Base-by-base conservation (phyloP, 768 basidiomycete genomes). In the Phlebiopsis gigantea region DNA sequence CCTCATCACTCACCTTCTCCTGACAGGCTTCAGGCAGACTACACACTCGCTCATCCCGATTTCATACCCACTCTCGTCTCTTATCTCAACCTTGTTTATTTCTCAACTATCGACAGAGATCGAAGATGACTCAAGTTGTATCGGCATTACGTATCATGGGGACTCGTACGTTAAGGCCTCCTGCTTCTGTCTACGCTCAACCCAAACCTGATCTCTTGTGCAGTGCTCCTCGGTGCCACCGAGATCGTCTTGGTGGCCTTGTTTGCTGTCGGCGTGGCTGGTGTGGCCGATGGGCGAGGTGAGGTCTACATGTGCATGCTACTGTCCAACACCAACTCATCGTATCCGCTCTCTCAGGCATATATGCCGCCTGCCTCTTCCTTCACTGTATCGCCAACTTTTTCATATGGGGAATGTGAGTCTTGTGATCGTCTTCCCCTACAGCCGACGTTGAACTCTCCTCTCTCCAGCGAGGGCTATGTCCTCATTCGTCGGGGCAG, bases 201-300 rank as follows among this genome's bases (percentile, higher is more conserved):
- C 19, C 17, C 22, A 26, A 15, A 25, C 15, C 14, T 44, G 25
- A 54, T 22, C 7, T n/a, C 28, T 1, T 17, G 28, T 34, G 9
- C 30, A 57, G 57, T 44, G 8, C 15, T 57, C 4, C 57, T 57
- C 24, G 25, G 22, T 25, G 31, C 29, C 1, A 57, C 25, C 2
- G 57, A 57, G 34, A 12, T 57, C 21, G 43, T 53, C 17, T 43
- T 57, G 25, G 50, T 57, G 39, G 50, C 50, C 25, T 21, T 57
- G n/a, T 57, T 57, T 24, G n/a, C 55, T 8, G 39, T 56, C n/a
- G 55, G 34, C 24, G 25, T 56, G 12, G 26, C 43, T 21, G 55
- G 19, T 19, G 25, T 45, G 17, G 21, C 19, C 22, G 21, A 22
- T 44, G 10, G 15, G 9, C n/a, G 44, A 15, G 44, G 53, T 55